Evolutionary conservation across 2,329 filamentous ascomycete species (phyloP).

Genomic region (Pseudogymnoascus sp.): DNA sequence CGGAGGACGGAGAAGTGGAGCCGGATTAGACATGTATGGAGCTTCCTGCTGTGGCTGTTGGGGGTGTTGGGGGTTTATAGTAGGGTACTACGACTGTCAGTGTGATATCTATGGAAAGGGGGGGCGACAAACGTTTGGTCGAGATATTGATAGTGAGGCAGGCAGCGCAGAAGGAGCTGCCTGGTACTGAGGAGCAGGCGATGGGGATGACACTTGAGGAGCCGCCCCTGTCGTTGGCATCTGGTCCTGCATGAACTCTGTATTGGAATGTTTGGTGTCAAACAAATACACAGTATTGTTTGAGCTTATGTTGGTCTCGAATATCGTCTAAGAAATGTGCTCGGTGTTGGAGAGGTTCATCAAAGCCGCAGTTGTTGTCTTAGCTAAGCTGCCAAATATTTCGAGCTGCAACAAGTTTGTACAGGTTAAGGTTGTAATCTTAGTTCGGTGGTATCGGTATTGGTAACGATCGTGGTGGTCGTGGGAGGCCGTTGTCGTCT

Average conservation of each 20-base stretch:
- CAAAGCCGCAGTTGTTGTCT: background rate
- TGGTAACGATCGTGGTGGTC: conserved; percentile 6
- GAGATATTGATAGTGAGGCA: conserved; percentile 2
- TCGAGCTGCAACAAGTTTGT: background rate
- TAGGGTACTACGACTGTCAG: background rate
- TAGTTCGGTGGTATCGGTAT: background rate
- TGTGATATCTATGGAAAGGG: background rate
- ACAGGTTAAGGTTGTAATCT: background rate
- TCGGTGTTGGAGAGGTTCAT: background rate
- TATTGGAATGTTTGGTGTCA: background rate
- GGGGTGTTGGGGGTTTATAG: conserved; percentile 3
- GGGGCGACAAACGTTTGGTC: background rate
- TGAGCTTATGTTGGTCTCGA: background rate
- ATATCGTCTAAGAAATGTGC: background rate
- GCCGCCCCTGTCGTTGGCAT: background rate
- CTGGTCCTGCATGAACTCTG: background rate
- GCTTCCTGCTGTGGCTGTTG: conserved; percentile 13
- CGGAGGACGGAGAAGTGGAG: conserved; percentile 29
- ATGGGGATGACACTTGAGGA: background rate
- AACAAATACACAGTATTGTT: background rate
- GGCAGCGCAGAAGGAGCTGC: background rate
- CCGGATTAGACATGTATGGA: conserved; percentile 27
- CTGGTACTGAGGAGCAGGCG: background rate
- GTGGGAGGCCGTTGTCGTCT: background rate
- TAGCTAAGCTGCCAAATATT: background rate